Conservation (phyloP, 768 basidiomycete genomes). For the Boletus sp. region DNA sequence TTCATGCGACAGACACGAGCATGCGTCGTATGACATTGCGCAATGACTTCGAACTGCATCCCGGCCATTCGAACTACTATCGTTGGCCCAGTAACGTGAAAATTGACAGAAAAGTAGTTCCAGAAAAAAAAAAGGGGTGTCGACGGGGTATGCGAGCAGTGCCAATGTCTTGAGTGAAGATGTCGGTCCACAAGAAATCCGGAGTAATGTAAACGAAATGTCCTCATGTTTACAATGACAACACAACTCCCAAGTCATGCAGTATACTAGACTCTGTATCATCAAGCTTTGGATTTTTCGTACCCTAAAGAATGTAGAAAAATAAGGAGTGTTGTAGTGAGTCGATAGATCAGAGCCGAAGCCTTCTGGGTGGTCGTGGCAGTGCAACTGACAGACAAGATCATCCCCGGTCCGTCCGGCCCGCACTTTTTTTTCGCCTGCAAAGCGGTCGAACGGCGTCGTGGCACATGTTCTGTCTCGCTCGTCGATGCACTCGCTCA, state of each 20-base stretch:
- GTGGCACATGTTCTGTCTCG: conserved; percentile 21
- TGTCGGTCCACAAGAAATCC: neutral
- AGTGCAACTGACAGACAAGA: conserved; percentile 1
- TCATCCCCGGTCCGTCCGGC: conserved; percentile 17
- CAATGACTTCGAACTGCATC: conserved; percentile 83
- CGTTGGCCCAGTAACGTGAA: neutral
- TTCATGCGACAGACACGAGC: conserved; percentile 86
- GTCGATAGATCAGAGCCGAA: too few relatives aligned
- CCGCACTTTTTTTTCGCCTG: conserved; percentile 1
- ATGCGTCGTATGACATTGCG: conserved; percentile 74
- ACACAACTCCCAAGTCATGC: neutral
- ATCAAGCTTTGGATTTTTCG: too few relatives aligned
- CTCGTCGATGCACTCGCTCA: conserved; percentile 16
- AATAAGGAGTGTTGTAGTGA: too few relatives aligned
- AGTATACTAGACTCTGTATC: neutral
- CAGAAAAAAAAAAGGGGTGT: neutral
- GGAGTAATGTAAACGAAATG: neutral
- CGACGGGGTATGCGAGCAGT: neutral
- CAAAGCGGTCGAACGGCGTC: neutral
- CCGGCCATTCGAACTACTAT: neutral
- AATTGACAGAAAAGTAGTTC: too few relatives aligned
- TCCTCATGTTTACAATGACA: neutral
- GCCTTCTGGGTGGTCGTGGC: too few relatives aligned
- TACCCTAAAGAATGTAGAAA: too few relatives aligned
- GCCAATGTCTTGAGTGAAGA: neutral